Evolutionary conservation across 805 yeast species (phyloP), one percentile per base, ranked within the genome.

Genomic region (Starmerella floris): DNA sequence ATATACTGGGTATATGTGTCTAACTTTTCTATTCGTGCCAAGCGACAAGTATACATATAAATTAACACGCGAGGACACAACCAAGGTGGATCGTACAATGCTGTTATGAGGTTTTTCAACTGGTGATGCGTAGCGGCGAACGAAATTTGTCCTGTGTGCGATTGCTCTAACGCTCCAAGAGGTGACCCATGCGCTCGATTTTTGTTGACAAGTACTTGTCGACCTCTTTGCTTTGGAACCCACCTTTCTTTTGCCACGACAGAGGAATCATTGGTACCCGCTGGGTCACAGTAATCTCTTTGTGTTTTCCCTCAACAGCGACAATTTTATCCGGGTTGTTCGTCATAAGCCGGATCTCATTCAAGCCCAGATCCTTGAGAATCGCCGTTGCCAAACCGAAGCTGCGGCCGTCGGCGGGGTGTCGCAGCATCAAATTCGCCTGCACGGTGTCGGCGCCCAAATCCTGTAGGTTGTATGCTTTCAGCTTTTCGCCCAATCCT

Each of bases 401-500:
- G 35, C 87, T 80, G 54, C 99, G 76, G n/a, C 83, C 94, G 62
- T 91, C 99, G 0, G 96, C 97, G 5, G 99, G 99, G 56, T 91
- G 99, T 53, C 95, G 74, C 49, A 91, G 69, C 65, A 91, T 61
- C 45, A 91, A 65, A 62, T 91, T 91, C 8, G 98, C 98, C 61
- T 87, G 93, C 3, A 91, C 97, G 0, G 99, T 91, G 61, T 91
- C 99, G 6, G 97, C 97, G 5, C 99, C 99, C 44, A 91, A 67
- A 63, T 91, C 99, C 66, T 91, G 99, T 51, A 91, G 67, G 59
- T 91, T 91, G 62, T 91, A 91, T 2, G 97, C 97, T 63, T 91
- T 91, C 51, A 91, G 70, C 62, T 91, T 91, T 59, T 91, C 99
- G 25, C 96, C 95, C n/a, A 91, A 68, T 5, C 99, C 99, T 46